Conservation (phyloP, 2,329 filamentous ascomycete species). For the Beauveria varroae region DNA sequence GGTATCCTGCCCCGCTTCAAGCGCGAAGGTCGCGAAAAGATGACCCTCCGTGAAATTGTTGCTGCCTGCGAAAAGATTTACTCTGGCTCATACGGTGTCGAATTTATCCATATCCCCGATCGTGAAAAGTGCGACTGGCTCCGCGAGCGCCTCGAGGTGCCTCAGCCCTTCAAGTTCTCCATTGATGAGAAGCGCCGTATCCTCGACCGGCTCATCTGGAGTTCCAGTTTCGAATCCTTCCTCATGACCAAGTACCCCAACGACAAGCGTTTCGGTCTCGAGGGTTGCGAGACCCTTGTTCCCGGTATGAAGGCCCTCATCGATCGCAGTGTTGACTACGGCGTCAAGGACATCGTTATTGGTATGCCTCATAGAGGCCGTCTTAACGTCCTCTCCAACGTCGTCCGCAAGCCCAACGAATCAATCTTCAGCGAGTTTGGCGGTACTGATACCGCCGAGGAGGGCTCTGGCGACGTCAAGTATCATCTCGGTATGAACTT, state of each 20-base stretch:
- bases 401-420: constrained; percentile 98
- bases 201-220: constrained; percentile 96
- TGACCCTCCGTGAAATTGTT: constrained; percentile 93
- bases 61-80: constrained; percentile 91
- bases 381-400: constrained; percentile 95
- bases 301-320: constrained; percentile 99
- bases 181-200: constrained; percentile 98
- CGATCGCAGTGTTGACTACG: constrained; percentile 95
- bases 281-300: constrained; percentile 93
- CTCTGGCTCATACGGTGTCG: constrained; percentile 93
- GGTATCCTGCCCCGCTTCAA: constrained; percentile 94
- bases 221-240: constrained; percentile 94
- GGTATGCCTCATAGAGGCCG: constrained; percentile 99
- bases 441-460: constrained; percentile 76
- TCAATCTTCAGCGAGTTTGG: constrained; percentile 99
- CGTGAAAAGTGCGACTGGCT: constrained; percentile 98
- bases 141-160: constrained; percentile 87
- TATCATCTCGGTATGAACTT: constrained; percentile 99
- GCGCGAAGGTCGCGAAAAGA: constrained; percentile 81
- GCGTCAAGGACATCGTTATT: constrained; percentile 98
- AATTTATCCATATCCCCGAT: constrained; percentile 98
- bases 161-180: constrained; percentile 91
- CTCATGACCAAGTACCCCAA: constrained; percentile 97
- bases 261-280: constrained; percentile 97
- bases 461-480: constrained; percentile 97